These are phyloP conservation scores for Trifolium repens DNA, from an alignment of 306 rosid genomes.

Conservation along the genomic window DNA sequence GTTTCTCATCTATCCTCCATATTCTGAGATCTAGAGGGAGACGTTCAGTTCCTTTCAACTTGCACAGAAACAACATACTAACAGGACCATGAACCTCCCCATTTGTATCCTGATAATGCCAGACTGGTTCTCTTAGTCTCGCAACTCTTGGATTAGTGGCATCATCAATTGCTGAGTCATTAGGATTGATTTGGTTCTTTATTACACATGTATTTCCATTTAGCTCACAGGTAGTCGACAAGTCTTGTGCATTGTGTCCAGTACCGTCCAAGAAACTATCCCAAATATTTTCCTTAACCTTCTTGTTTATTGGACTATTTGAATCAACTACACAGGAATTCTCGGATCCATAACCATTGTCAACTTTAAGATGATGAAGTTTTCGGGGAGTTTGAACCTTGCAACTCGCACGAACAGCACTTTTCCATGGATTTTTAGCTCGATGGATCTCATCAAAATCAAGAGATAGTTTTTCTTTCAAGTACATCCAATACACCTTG, in stretches of 20 bases:
- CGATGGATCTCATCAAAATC: slow-evolving; percentile 72
- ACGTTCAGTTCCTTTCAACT: slow-evolving; percentile 60
- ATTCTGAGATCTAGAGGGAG: slow-evolving; percentile 72
- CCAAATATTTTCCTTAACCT: slow-evolving; percentile 34
- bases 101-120: slow-evolving; percentile 84
- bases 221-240: slow-evolving; percentile 37
- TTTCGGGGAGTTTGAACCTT: slow-evolving; percentile 48
- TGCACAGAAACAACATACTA: slow-evolving; percentile 61
- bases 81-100: slow-evolving; percentile 87
- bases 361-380: slow-evolving; percentile 48
- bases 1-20: slow-evolving; percentile 71
- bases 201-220: slow-evolving; percentile 37
- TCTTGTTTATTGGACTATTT: slow-evolving; percentile 44
- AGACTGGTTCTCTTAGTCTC: slow-evolving; percentile 46
- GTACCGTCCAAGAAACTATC: slow-evolving; percentile 41
- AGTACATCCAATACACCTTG: slow-evolving; percentile 86
- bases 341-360: slow-evolving; percentile 47
- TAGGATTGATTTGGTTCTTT: slow-evolving; percentile 42
- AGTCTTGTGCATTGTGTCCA: slow-evolving; percentile 44
- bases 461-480: slow-evolving; percentile 73
- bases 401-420: slow-evolving; percentile 46
- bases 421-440: slow-evolving; percentile 80
- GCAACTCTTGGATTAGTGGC: slow-evolving; percentile 44
- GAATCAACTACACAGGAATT: slow-evolving; percentile 56
- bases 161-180: slow-evolving; percentile 41